Conservation (phyloP, 225 moss, liverwort and hornwort genomes). For the Climacium dendroides region DNA sequence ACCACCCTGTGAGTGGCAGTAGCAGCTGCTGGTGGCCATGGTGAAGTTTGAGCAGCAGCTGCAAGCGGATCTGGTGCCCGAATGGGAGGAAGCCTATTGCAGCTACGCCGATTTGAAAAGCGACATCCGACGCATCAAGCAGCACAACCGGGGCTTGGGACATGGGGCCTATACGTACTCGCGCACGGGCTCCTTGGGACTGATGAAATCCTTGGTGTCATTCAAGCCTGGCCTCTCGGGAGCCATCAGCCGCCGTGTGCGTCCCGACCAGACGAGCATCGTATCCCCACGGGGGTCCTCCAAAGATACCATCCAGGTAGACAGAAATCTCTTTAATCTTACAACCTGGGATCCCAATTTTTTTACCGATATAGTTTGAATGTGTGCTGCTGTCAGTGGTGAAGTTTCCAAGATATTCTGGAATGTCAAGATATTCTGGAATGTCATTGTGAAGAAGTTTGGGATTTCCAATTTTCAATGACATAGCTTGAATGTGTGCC, state of each 20-base stretch:
- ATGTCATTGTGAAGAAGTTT: background rate
- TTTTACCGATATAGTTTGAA: background rate
- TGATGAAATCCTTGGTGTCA: conserved; percentile 6
- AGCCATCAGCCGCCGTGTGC: background rate
- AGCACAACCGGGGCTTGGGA: background rate
- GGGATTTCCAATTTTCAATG: background rate
- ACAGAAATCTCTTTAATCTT: background rate
- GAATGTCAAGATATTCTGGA: background rate
- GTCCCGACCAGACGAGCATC: background rate
- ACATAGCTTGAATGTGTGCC: background rate
- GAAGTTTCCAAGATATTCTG: background rate
- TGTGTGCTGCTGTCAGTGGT: background rate
- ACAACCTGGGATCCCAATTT: background rate
- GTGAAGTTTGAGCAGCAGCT: conserved; percentile 35
- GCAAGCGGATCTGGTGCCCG: conserved; percentile 21
- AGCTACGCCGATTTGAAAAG: conserved; percentile 14
- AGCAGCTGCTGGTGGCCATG: background rate
- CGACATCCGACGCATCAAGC: conserved; percentile 18
- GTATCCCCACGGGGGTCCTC: background rate
- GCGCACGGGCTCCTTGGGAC: conserved; percentile 10
- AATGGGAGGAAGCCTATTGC: conserved; percentile 37
- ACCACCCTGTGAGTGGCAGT: background rate
- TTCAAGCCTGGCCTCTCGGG: background rate
- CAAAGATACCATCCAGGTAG: background rate
- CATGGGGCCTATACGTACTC: background rate